These are phyloP conservation scores for Salvia rosmarinus DNA, from an alignment of 257 asterid genomes.

Conservation along the genomic window DNA sequence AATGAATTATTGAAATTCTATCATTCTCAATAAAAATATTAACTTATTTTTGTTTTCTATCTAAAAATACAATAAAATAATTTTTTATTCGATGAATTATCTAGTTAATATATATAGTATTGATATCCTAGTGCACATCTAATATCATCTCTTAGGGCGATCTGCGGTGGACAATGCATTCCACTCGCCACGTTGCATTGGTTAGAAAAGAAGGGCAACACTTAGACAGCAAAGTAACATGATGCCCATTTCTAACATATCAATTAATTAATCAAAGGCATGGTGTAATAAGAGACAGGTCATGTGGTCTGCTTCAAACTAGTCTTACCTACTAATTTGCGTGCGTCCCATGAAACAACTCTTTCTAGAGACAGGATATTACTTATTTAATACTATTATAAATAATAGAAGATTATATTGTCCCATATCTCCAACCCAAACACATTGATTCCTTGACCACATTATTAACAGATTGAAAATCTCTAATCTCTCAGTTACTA, in stretches of 20 bases:
- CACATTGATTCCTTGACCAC: conserved; percentile 2
- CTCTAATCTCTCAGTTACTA: neutral
- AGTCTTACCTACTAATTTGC: conserved; percentile 22
- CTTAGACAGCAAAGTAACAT: conserved; percentile 22
- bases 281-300: conserved; percentile 24
- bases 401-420: neutral
- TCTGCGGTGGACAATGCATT: conserved; percentile 25
- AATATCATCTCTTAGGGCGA: conserved; percentile 30
- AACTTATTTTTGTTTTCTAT: too few relatives aligned
- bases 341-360: conserved; percentile 32
- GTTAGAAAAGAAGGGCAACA: neutral
- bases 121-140: conserved; percentile 32
- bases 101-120: too few relatives aligned
- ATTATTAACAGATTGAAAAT: conserved; percentile 19
- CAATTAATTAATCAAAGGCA: conserved; percentile 15
- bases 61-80: too few relatives aligned
- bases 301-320: conserved; percentile 37
- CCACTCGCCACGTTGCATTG: conserved; percentile 32
- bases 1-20: too few relatives aligned
- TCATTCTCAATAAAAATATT: too few relatives aligned
- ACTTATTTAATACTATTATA: neutral
- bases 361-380: conserved; percentile 20
- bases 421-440: conserved; percentile 21
- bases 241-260: conserved; percentile 25
- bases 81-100: too few relatives aligned